Conservation (phyloP, 1,284 basidiomycete species). For the Caloboletus inedulis region DNA sequence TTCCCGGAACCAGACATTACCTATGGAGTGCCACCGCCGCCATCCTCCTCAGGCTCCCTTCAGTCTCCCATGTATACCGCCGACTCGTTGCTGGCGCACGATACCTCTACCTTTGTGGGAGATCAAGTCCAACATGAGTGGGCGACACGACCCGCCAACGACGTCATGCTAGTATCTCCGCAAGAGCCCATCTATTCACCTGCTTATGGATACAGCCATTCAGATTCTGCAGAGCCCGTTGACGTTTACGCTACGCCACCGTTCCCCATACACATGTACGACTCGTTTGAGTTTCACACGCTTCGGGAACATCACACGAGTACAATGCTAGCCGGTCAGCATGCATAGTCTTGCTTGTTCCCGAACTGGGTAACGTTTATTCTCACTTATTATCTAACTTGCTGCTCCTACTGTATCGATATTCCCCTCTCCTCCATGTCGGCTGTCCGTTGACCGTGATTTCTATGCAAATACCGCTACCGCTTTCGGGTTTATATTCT, state of each 20-base stretch:
- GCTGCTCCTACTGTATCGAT: slow-evolving; percentile 27
- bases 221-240: slow-evolving; percentile 19
- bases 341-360: slow-evolving; percentile 15
- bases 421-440: slow-evolving; percentile 1
- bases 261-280: slow-evolving; percentile 25
- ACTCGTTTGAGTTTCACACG: slow-evolving; percentile 34
- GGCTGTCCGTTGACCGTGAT: slow-evolving; percentile 4
- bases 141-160: slow-evolving; percentile 12
- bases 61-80: slow-evolving; percentile 22
- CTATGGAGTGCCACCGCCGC: slow-evolving; percentile 11
- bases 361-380: not conserved
- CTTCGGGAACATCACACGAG: slow-evolving; percentile 29
- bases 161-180: slow-evolving; percentile 20
- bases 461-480: slow-evolving; percentile 11
- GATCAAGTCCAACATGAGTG: slow-evolving; percentile 14
- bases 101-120: slow-evolving; percentile 19
- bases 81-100: slow-evolving; percentile 11
- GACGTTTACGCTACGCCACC: slow-evolving; percentile 18
- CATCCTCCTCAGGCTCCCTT: slow-evolving; percentile 9
- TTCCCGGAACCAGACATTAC: slow-evolving; percentile 18
- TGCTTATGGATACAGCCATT: slow-evolving; percentile 22
- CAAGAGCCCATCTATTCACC: slow-evolving; percentile 19
- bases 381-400: slow-evolving; percentile 27
- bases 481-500: slow-evolving; percentile 9
- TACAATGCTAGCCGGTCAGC: slow-evolving; percentile 17